Base-by-base conservation (phyloP, 257 asterid species). In the Jaltomata sinuosa region DNA sequence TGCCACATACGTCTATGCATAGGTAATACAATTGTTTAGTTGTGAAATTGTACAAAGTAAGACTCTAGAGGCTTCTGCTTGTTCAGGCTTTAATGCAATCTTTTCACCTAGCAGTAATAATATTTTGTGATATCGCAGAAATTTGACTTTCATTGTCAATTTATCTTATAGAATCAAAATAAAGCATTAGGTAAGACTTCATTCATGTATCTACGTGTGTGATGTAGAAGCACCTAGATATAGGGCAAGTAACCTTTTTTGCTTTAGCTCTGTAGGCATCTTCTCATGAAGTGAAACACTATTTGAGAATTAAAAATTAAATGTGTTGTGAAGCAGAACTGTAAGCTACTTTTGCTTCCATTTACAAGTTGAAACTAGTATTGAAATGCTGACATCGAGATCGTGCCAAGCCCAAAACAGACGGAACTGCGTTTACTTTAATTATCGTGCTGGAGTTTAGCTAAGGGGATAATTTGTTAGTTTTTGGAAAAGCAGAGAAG, bases 1-100 rank as follows among this genome's bases (percentile, higher is more conserved):
- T 89, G 89, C 91, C 93, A 2, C 95, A 90, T 81, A 83, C 91
- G 83, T 87, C 94, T 5, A 89, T 88, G 0, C 95, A 89, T 82
- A 87, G 93, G 92, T 93, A 83, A 65, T 34, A 34, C 67, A 74
- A 32, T 27, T 55, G 47, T 45, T 69, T 50, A 54, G 19, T 49
- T 81, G 8, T 55, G 64, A 68, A 68, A 67, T 62, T 61, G 62
- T 83, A 53, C 83, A 87, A 34, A 55, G 49, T 50, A 81, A 42
- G 74, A 72, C 15, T 3, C 16, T 34, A 83, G 74, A 32, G 38
- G 22, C 77, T 81, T 81, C 49, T 49, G 64, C 72, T 84, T 68
- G 31, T 72, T 62, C 53, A 69, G 50, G 19, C 8, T 64, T 50
- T 55, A 40, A 53, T 62, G 79, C 40, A 59, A 47, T 54, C 61